Evolutionary conservation across 805 yeast genomes (phyloP), one percentile per base, ranked within the genome.

Genomic region (Pachysolen tannophilus): DNA sequence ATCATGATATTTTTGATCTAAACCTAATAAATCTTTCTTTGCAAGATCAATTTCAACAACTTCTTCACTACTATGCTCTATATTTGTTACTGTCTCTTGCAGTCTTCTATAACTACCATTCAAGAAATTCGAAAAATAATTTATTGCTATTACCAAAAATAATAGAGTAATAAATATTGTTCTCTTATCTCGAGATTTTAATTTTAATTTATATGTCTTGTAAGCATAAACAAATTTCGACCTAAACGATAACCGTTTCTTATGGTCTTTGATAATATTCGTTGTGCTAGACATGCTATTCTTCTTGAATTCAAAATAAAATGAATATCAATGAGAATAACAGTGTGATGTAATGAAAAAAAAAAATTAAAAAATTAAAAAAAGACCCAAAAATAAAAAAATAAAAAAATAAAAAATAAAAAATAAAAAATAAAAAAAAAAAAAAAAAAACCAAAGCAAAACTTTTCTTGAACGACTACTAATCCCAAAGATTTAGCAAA

Each of bases 1-100:
- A 4, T 48, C 43, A 34, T 53, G 57, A 30, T 47, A 47, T 8
- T 38, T 20, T 6, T 28, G 28, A 3, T 32, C 38, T 14, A 37
- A 32, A 11, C 40, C 40, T 20, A 37, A 9, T 19, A 37, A 26
- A 16, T 37, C 40, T 19, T 37, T 28, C 8, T 27, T 30, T 5
- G 37, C 37, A 17, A 37, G 17, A 31, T 37, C 40, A 10, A 24
- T 17, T 18, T 32, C 18, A 14, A 26, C 34, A 32, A 9, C 18
- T 25, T 30, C n/a, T n/a, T 8, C 13, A 16, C 27, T 7, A 11
- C 13, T 27, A 23, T 23, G 9, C 10, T 11, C 9, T 23, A 23
- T 23, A n/a, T n/a, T n/a, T n/a, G n/a, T n/a, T n/a, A n/a, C 30
- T 11, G n/a, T 11, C 28, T 11, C 8, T 16, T n/a, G 28, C 28